Evolutionary conservation across 2,329 filamentous ascomycete species (phyloP).

Genomic region (Sporothrix humicola): DNA sequence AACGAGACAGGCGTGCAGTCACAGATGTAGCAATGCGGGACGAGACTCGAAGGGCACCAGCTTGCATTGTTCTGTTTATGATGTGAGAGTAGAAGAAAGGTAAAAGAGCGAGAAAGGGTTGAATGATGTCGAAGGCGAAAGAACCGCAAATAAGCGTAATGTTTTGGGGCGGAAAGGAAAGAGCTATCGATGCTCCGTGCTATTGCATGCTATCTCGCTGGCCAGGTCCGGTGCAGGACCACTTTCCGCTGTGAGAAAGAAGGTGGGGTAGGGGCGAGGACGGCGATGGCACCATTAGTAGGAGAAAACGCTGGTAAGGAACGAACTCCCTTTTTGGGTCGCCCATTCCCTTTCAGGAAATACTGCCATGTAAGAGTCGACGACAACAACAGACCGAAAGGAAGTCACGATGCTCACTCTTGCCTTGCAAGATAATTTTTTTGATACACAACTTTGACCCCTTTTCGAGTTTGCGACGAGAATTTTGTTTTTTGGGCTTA

Average conservation of each 20-base stretch:
- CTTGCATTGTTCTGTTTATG: conserved; percentile 15
- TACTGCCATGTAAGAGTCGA: background rate
- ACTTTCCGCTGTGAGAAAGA: background rate
- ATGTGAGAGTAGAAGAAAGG: background rate
- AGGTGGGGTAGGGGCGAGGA: conserved; percentile 12
- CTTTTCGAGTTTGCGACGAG: too few relatives aligned
- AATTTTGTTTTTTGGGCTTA: background rate
- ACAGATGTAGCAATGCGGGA: background rate
- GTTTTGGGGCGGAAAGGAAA: background rate
- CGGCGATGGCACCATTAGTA: conserved; percentile 22
- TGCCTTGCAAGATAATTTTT: background rate
- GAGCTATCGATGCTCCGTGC: conserved; percentile 6
- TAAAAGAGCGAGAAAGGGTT: background rate
- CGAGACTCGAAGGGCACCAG: conserved; percentile 8
- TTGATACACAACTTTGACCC: background rate
- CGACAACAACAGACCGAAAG: background rate
- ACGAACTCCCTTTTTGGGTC: conserved; percentile 16
- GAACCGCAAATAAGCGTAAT: background rate
- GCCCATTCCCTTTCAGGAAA: conserved; percentile 10
- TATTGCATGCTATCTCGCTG: conserved; percentile 14
- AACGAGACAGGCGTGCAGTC: background rate
- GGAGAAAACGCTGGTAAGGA: background rate
- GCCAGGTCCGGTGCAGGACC: background rate
- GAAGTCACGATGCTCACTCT: background rate
- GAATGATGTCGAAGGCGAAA: background rate